Percentiles rank a stretch among this genome's conserved stretches.
Evolutionary conservation across 1,284 basidiomycete species (phyloP).

Genomic region (Boletus sp.): DNA sequence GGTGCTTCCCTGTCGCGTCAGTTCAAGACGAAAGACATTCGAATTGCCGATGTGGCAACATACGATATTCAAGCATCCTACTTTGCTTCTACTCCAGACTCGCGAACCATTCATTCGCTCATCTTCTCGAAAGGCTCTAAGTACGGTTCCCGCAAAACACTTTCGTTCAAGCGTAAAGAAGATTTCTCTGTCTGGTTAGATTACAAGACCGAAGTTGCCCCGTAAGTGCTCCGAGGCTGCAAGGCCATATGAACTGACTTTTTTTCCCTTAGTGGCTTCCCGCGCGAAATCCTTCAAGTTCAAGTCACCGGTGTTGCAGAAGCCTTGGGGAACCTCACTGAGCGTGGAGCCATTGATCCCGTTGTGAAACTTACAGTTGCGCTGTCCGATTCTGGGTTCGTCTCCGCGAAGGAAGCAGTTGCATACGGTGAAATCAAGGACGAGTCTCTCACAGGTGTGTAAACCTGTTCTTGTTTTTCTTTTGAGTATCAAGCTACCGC

Average conservation of each 20-base stretch:
- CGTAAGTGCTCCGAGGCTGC: conserved; percentile 37
- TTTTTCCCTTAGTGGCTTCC: conserved; percentile 49
- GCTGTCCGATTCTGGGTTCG: conserved; percentile 80
- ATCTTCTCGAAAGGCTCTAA: conserved; percentile 77
- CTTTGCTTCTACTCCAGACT: conserved; percentile 54
- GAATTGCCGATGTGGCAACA: conserved; percentile 69
- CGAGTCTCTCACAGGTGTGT: conserved; percentile 67
- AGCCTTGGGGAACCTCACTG: conserved; percentile 72
- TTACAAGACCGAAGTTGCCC: conserved; percentile 57
- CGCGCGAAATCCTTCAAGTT: conserved; percentile 64
- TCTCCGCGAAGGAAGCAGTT: conserved; percentile 72
- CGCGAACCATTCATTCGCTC: conserved; percentile 66
- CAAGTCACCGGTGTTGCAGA: conserved; percentile 65
- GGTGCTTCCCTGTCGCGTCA: conserved; percentile 87
- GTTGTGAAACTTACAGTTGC: conserved; percentile 79
- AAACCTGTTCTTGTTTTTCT: background rate
- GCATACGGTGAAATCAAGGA: conserved; percentile 76
- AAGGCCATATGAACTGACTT: conserved; percentile 3
- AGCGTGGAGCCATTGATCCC: conserved; percentile 63
- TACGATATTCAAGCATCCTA: conserved; percentile 79
- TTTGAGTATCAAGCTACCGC: conserved; percentile 17
- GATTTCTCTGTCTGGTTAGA: conserved; percentile 73
- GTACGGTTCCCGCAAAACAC: conserved; percentile 74
- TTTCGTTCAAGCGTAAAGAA: conserved; percentile 74
- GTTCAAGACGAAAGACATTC: conserved; percentile 95